Percentiles rank a stretch among this genome's conserved stretches.
phyloP scores from a whole-genome alignment of 257 asterid species.

The Lithospermum erythrorhizon region DNA sequence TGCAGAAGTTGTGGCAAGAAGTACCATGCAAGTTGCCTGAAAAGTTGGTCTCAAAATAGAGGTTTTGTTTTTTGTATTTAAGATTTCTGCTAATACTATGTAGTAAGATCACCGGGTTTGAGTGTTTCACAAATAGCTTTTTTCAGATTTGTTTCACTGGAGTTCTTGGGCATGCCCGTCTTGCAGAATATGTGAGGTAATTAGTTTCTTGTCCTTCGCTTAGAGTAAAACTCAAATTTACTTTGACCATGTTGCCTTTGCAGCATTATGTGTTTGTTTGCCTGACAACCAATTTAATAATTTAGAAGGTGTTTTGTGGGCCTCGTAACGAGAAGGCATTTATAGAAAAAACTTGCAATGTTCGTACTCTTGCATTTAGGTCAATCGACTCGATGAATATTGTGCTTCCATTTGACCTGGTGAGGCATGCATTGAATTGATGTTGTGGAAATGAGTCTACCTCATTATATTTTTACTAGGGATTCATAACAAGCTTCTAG shows the following conservation, averaged over 20 bases:
- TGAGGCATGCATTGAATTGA: neutral
- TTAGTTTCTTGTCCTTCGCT: slow-evolving; percentile 11
- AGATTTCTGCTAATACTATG: neutral
- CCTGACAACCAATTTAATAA: too few relatives aligned
- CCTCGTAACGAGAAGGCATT: too few relatives aligned
- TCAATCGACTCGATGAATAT: too few relatives aligned
- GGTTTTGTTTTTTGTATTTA: slow-evolving; percentile 29
- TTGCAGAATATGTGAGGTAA: slow-evolving; percentile 92
- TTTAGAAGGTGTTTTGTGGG: too few relatives aligned
- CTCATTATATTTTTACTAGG: neutral
- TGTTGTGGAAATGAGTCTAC: neutral
- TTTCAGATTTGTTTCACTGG: slow-evolving; percentile 94
- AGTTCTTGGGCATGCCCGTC: slow-evolving; percentile 97
- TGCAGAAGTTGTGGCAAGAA: slow-evolving; percentile 85
- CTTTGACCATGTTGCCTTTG: neutral
- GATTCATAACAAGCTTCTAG: too few relatives aligned
- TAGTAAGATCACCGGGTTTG: slow-evolving; percentile 7
- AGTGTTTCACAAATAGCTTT: slow-evolving; percentile 16
- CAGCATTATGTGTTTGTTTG: neutral
- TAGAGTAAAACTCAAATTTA: neutral
- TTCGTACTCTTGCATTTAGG: too few relatives aligned
- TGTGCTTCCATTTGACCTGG: neutral
- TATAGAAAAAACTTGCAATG: too few relatives aligned
- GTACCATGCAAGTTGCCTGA: slow-evolving; percentile 81
- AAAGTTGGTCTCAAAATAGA: slow-evolving; percentile 83